A percentile compares a stretch with the other conserved stretches of the same genome.
Conservation (phyloP, 2,329 filamentous ascomycete species). For the Fusarium foetens region DNA sequence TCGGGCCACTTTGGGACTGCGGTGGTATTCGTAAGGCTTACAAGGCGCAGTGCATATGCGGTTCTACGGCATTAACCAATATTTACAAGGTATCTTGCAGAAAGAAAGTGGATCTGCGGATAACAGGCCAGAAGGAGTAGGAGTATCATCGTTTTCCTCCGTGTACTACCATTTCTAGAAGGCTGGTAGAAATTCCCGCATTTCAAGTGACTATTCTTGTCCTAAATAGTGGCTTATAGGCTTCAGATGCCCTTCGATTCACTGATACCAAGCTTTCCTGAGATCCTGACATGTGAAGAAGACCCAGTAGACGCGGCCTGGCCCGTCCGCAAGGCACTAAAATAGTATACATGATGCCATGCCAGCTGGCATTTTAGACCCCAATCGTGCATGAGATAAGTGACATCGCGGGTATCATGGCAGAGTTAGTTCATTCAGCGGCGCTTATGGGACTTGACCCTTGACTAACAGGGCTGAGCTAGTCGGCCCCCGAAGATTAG, state of each 20-base stretch:
- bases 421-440: neutral
- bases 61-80: neutral
- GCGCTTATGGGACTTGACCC: neutral
- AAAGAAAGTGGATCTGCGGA: neutral
- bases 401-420: neutral
- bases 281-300: neutral
- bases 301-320: neutral
- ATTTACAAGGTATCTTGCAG: neutral
- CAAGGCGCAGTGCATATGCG: neutral
- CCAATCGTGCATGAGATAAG: neutral
- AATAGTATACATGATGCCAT: neutral
- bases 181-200: neutral
- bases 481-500: neutral
- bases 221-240: neutral
- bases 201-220: neutral
- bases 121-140: neutral
- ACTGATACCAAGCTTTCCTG: neutral
- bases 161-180: neutral
- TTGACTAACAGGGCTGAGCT: neutral
- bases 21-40: neutral
- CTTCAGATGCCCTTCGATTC: too few relatives aligned
- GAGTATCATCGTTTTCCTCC: neutral
- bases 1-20: neutral
- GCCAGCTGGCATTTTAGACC: neutral
- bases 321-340: neutral